Evolutionary conservation across 345 rosid species (phyloP), one percentile per base, ranked within the genome.

Genomic region (Syzygium aqueum): DNA sequence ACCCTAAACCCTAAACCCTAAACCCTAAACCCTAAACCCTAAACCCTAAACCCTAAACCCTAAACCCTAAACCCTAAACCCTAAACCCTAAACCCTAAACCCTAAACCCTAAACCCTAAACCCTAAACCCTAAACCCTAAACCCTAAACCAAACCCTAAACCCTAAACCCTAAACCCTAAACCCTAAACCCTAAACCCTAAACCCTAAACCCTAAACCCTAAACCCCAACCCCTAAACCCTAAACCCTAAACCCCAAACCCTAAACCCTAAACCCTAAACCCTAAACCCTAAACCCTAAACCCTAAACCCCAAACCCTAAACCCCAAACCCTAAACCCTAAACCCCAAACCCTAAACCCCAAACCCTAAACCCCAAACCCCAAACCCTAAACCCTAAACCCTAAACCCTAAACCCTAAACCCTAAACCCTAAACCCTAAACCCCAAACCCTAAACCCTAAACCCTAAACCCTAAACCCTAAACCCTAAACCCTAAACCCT

Each of bases 271-370:
- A 51, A 51, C 53, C 53, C 53, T 51, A 51, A 51, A 51, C 53
- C 53, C 53, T 51, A 51, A 51, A 51, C 53, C 53, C 53, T 51
- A 51, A 51, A 51, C 53, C 53, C 53, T 51, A 51, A 51, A 51
- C 53, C 53, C 53, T 50, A 50, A 50, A 51, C 53, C 53, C 53
- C 12, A 51, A 51, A 51, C 51, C 53, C 53, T 51, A 51, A 50
- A 50, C 84, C 88, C 86, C 57, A 82, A 87, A 84, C 84, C 88
- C 86, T 80, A 82, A 87, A 84, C 84, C 88, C 51, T 50, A 50
- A 51, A 51, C 53, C 86, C 88, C 28, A 56, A 51, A 51, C 53
- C 53, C 53, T 51, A 50, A 50, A 50, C 51, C 51, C 51, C 8
- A 50, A 50, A 50, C 51, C 51, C 51, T 50, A 50, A 50, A 50